Percentiles rank a stretch among this genome's conserved stretches.
Conservation (phyloP, 306 rosid genomes). For the Inga oerstediana region DNA sequence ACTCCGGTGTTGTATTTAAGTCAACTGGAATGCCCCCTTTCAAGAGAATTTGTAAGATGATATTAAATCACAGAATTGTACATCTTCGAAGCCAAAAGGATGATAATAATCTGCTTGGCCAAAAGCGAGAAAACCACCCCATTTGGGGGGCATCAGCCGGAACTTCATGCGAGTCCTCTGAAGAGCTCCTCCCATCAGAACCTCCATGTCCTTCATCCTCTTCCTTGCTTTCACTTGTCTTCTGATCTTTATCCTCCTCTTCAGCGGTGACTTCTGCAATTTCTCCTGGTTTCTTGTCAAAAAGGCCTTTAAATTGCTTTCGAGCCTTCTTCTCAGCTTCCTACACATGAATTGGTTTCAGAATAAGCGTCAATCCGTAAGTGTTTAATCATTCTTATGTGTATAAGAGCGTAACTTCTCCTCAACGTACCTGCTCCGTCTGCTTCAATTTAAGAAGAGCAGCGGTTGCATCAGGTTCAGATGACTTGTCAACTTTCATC, state of each 20-base stretch:
- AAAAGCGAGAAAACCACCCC: slow-evolving; percentile 66
- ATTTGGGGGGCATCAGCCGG: slow-evolving; percentile 36
- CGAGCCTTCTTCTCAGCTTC: slow-evolving; percentile 76
- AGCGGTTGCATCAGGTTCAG: slow-evolving; percentile 84
- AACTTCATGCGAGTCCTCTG: slow-evolving; percentile 57
- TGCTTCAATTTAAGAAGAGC: slow-evolving; percentile 83
- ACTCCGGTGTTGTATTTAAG: slow-evolving; percentile 16
- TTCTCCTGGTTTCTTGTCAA: slow-evolving; percentile 95
- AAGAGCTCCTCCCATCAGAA: slow-evolving; percentile 46
- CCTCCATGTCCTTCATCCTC: slow-evolving; percentile 42
- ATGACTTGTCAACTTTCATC: slow-evolving; percentile 74
- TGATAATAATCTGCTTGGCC: slow-evolving; percentile 62
- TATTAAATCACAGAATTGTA: slow-evolving; percentile 53
- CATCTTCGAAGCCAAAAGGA: slow-evolving; percentile 70
- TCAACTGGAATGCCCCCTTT: slow-evolving; percentile 30
- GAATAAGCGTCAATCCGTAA: not conserved
- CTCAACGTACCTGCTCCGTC: slow-evolving; percentile 69
- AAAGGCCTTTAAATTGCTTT: slow-evolving; percentile 88
- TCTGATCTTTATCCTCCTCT: slow-evolving; percentile 46
- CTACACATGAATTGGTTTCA: slow-evolving; percentile 45
- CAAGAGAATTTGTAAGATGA: slow-evolving; percentile 16
- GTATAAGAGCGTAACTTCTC: slow-evolving; percentile 11
- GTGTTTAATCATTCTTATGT: not conserved
- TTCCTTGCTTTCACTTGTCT: slow-evolving; percentile 44
- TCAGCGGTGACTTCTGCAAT: slow-evolving; percentile 62